Evolutionary conservation across 306 rosid genomes (phyloP).

Genomic region (Trifolium repens): DNA sequence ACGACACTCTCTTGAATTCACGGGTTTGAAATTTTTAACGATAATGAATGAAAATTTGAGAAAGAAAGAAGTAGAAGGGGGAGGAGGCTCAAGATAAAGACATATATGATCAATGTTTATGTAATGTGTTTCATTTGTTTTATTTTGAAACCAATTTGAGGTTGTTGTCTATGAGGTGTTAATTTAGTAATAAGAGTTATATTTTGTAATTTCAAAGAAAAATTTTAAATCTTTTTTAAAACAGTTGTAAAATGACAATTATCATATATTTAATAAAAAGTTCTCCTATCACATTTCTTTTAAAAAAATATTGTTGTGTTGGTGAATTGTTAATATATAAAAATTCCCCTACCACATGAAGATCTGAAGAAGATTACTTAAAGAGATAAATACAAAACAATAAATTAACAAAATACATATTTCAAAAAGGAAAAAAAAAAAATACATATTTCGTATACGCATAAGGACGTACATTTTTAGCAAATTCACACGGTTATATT

Average conservation of each 20-base stretch:
- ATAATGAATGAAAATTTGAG: constrained; percentile 5
- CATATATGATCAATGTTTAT: constrained; percentile 6
- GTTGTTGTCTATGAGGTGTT: not conserved
- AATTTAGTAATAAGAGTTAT: too few species aligned
- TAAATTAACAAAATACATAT: not conserved
- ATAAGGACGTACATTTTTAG: not conserved
- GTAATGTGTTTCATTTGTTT: not conserved
- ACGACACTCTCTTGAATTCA: not conserved
- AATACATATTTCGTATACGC: not conserved
- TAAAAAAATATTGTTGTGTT: too few species aligned
- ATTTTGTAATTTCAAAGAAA: too few species aligned
- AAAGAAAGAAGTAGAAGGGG: not conserved
- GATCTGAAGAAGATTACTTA: not conserved
- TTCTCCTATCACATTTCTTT: too few species aligned
- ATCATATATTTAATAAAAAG: too few species aligned
- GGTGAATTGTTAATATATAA: too few species aligned
- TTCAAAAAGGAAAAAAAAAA: too few species aligned
- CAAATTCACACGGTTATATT: not conserved
- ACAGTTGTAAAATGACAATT: too few species aligned
- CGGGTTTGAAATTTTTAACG: not conserved
- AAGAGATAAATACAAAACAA: not conserved
- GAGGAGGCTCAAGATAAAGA: constrained; percentile 1
- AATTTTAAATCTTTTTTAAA: too few species aligned
- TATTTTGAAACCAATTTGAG: not conserved
- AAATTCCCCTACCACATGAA: too few species aligned